Evolutionary conservation across 306 rosid genomes (phyloP).

Genomic region (Quercus aquifolioides): DNA sequence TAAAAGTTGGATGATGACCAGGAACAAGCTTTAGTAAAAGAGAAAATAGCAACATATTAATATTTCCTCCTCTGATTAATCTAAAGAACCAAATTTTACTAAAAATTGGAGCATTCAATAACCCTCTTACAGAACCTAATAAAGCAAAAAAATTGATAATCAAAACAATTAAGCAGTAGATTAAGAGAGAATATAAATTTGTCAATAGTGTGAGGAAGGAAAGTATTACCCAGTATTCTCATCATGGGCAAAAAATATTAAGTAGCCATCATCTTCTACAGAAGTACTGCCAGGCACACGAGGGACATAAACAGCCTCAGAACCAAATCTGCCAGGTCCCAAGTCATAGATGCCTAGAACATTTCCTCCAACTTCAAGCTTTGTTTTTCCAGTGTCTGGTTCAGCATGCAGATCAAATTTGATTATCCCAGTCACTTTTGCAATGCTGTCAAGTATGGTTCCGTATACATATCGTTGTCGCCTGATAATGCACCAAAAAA

Average conservation of each 20-base stretch:
- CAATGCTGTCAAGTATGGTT: too few relatives aligned
- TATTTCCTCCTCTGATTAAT: background rate
- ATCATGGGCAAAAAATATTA: constrained; percentile 73
- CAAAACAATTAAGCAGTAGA: background rate
- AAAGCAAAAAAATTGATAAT: background rate
- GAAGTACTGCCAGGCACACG: constrained; percentile 59
- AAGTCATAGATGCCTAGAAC: constrained; percentile 74
- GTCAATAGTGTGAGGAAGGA: background rate
- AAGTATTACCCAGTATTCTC: constrained; percentile 67
- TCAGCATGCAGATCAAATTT: too few relatives aligned
- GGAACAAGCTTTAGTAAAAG: background rate
- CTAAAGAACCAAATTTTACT: background rate
- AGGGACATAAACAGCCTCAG: constrained; percentile 86
- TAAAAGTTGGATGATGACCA: background rate
- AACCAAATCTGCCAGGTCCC: constrained; percentile 80
- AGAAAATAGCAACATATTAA: too few relatives aligned
- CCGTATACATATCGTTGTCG: too few relatives aligned
- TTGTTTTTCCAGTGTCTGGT: constrained; percentile 53
- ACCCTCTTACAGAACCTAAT: background rate
- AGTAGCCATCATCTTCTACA: constrained; percentile 96
- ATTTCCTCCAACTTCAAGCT: constrained; percentile 83
- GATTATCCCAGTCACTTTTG: too few relatives aligned
- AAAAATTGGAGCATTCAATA: background rate
- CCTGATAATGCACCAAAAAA: constrained; percentile 8
- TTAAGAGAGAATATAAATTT: background rate